Evolutionary conservation across 2,329 filamentous ascomycete species (phyloP), one percentile per base, ranked within the genome.

Genomic region (Penicillium sp.): DNA sequence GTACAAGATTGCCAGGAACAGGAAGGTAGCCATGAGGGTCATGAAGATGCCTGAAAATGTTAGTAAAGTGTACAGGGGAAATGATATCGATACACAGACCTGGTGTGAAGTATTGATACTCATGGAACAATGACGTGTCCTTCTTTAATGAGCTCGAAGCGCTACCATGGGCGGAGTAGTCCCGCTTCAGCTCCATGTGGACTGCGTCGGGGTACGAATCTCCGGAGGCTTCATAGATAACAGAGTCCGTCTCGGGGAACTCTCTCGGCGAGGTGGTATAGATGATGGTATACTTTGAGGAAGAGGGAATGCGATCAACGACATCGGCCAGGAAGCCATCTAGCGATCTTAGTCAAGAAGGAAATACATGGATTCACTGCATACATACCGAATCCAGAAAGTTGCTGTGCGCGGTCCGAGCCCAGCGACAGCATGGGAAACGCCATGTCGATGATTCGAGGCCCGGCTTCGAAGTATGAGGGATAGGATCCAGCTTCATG

Each of bases 81-180:
- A 18, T 13, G 4, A 4, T 3, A 30, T 28, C 2, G 18, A 14
- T 10, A 29, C 16, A 75, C 79, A 61, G 73, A 92, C 89, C 89
- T 63, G 90, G 89, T 10, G 86, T 92, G 60, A 99, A 87, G 75
- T 91, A 97, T 68, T 95, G 87, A 70, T 99, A 99, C 70, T 88
- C 90, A 72, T 95, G 87, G 63, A 99, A 97, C 36, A 77, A 56
- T 22, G 75, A 72, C 30, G 64, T 64, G 33, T 67, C 68, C 25
- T 59, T 57, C 18, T 50, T 63, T 51, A 80, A 76, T 13, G 66
- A 64, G 14, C 71, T 70, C 6, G 55, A 50, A 3, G 38, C 27
- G 16, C 39, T 46, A 10, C 48, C 43, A 35, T 65, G 55, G 5
- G 65, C 56, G 41, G 61, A 65, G 49, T 78, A 69, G 58, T 82